Evolutionary conservation across 495 filamentous ascomycete species (phyloP), one percentile per base, ranked within the genome.

Genomic region (Choiromyces venosus): DNA sequence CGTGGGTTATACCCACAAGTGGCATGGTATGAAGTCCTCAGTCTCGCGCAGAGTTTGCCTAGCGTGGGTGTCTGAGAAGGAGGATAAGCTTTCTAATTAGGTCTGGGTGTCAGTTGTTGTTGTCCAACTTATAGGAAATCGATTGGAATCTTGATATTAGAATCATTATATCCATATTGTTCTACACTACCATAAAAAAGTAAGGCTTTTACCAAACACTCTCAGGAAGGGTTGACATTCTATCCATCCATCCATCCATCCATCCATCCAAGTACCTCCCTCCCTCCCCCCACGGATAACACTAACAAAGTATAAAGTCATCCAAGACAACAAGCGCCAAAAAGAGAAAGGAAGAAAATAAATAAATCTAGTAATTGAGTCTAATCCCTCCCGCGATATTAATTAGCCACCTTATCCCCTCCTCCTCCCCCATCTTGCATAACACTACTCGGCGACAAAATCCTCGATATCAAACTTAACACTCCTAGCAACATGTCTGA

Each of bases 391-490:
- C 25, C 25, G 12, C 52, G 7, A 33, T 1, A 61, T 61, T 61
- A 33, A 16, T n/a, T n/a, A 52, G n/a, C 19, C 6, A 0, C 19
- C 21, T 21, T 19, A 16, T 44, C 42, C 8, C 42, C 42, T 56
- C 10, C 2, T 5, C 40, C 9, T 16, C 2, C 42, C 42, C 52
- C 52, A 9, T 33, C 52, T 4, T 33, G 18, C 12, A 33, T 14
- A 61, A 16, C 52, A 61, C 69, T 82, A 90, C 68, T 91, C 92
- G 65, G 87, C 84, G 71, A 93, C 78, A 84, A 89, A 92, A 76
- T 91, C 89, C 79, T 89, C 88, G 21, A 92, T 84, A 82, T 92
- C 91, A 67, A 93, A 87, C 29, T 88, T 89, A 69, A 93, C 86
- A 76, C 87, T 87, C 81, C 91, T 84, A 38, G 89, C 91, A 76